Conservation (phyloP, 1,284 basidiomycete species). For the Ustilago loliicola region DNA sequence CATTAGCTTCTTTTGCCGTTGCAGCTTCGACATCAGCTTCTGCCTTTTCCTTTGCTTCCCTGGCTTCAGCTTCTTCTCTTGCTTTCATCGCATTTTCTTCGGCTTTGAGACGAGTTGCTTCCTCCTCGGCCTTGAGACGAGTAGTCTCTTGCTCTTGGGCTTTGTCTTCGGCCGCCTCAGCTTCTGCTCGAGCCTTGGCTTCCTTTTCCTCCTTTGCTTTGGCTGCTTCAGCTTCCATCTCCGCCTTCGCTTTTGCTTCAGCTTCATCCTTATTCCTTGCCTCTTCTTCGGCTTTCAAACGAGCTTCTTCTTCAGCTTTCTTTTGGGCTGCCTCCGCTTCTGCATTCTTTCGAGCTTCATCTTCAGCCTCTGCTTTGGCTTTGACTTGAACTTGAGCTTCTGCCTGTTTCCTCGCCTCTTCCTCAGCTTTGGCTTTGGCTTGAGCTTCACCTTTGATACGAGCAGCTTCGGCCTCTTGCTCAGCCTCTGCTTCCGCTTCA, state of each 20-base stretch:
- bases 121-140: background rate
- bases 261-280: background rate
- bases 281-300: conserved; percentile 1
- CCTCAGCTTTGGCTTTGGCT: conserved; percentile 13
- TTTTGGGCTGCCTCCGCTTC: background rate
- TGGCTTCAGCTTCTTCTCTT: background rate
- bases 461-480: background rate
- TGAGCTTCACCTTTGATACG: background rate
- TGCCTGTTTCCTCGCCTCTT: conserved; percentile 4
- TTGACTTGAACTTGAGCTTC: too few relatives aligned
- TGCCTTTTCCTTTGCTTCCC: conserved; percentile 4
- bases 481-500: background rate
- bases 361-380: conserved; percentile 4
- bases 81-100: background rate
- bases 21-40: background rate
- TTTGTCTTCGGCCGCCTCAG: background rate
- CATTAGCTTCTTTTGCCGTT: background rate
- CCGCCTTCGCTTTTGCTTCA: background rate
- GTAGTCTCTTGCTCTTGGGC: background rate
- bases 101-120: background rate
- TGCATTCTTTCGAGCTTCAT: background rate
- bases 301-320: background rate
- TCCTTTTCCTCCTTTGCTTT: background rate
- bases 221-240: conserved; percentile 7
- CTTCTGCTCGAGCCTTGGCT: background rate